These are phyloP conservation scores for Oropetium thomaeum DNA, from an alignment of 176 grass and related monocot genomes.

Conservation along the genomic window DNA sequence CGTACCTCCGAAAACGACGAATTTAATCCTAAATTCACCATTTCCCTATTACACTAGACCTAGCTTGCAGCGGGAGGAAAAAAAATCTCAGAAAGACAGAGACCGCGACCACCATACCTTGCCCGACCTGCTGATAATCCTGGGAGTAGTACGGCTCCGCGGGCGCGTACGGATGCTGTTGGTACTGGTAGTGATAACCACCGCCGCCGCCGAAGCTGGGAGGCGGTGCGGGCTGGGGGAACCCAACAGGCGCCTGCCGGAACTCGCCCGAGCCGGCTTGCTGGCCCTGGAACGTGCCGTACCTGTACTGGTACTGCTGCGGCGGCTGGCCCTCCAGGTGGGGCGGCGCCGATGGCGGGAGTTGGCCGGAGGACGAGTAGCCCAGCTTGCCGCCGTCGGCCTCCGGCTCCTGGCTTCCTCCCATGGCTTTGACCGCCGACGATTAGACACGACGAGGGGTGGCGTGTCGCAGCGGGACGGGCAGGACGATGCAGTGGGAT, in stretches of 20 bases:
- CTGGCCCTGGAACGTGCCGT: conserved; percentile 56
- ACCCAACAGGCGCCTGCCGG: conserved; percentile 46
- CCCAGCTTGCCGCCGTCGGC: conserved; percentile 9
- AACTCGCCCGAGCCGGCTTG: conserved; percentile 9
- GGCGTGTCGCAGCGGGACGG: not conserved
- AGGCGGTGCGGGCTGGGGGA: conserved; percentile 53
- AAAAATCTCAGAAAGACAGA: too few relatives aligned
- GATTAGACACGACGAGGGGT: not conserved
- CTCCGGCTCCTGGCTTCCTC: conserved; percentile 31
- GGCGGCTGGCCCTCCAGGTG: conserved; percentile 44
- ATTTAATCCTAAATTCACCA: not conserved
- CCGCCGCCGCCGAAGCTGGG: conserved; percentile 28
- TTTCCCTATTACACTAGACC: not conserved
- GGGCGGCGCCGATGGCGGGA: conserved; percentile 43
- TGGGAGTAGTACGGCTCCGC: conserved; percentile 48
- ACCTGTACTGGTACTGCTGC: conserved; percentile 43
- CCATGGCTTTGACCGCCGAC: conserved; percentile 39
- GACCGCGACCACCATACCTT: conserved; percentile 10
- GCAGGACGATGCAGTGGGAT: not conserved
- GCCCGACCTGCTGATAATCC: conserved; percentile 53
- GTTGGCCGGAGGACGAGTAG: conserved; percentile 33
- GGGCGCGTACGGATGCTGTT: conserved; percentile 42
- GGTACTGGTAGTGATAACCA: not conserved
- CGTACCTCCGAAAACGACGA: not conserved
- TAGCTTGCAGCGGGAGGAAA: too few relatives aligned